These are phyloP conservation scores for Kregervanrija pseudodelftensis DNA, from an alignment of 805 yeast species.

Conservation along the genomic window DNA sequence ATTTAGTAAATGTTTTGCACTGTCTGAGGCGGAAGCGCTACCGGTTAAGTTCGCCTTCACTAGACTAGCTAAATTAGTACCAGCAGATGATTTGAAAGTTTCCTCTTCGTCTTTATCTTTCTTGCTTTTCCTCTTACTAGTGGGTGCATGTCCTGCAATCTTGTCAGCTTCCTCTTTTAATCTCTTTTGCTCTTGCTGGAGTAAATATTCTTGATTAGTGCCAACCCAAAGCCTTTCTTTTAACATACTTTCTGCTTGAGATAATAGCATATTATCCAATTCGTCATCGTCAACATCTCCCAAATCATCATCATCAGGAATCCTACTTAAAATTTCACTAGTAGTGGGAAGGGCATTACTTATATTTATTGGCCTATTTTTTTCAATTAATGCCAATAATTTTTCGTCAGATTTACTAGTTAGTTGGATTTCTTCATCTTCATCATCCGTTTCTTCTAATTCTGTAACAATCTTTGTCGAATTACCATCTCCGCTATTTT, in stretches of 20 bases:
- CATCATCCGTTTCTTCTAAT: slow-evolving; percentile 8
- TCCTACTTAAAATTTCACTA: slow-evolving; percentile 39
- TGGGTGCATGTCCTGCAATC: slow-evolving; percentile 64
- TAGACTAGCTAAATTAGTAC: slow-evolving; percentile 24
- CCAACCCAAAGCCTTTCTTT: slow-evolving; percentile 90
- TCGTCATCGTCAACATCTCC: slow-evolving; percentile 85
- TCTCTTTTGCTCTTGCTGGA: slow-evolving; percentile 79
- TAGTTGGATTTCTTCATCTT: slow-evolving; percentile 14
- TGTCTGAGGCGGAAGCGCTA: slow-evolving; percentile 62
- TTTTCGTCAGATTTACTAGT: slow-evolving; percentile 21
- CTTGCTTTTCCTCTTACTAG: slow-evolving; percentile 40
- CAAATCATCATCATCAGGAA: slow-evolving; percentile 55
- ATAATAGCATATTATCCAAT: slow-evolving; percentile 50
- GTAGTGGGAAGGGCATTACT: slow-evolving; percentile 50
- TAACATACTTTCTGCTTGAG: slow-evolving; percentile 59
- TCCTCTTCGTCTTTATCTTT: slow-evolving; percentile 19
- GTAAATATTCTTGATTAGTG: slow-evolving; percentile 74
- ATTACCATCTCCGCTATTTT: slow-evolving; percentile 5
- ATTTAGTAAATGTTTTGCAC: slow-evolving; percentile 69
- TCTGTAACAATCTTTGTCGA: slow-evolving; percentile 1
- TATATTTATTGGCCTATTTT: slow-evolving; percentile 48
- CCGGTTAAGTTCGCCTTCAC: slow-evolving; percentile 37
- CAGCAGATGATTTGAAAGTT: slow-evolving; percentile 23
- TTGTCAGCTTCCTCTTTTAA: slow-evolving; percentile 82
- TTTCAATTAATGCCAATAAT: slow-evolving; percentile 31